phyloP scores from a whole-genome alignment of 108 stramenopile genomes.

The Stephanodiscus triporus region DNA sequence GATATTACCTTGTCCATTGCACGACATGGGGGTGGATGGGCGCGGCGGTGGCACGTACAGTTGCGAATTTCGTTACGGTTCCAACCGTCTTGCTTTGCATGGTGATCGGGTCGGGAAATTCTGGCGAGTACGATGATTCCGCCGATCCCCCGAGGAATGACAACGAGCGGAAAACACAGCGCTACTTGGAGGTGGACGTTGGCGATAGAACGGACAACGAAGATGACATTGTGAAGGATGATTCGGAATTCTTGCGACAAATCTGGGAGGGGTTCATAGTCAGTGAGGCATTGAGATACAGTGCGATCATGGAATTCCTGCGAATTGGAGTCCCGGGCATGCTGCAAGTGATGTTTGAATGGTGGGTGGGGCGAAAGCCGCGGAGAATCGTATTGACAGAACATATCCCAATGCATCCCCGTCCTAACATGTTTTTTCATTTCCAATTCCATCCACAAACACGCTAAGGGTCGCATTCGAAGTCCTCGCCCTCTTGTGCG shows the following conservation, averaged over 20 bases:
- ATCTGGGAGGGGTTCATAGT: constrained; percentile 38
- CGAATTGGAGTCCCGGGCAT: constrained; percentile 51
- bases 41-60: constrained; percentile 42
- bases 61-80: constrained; percentile 23
- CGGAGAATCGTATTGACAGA: background rate
- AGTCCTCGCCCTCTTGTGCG: constrained; percentile 45
- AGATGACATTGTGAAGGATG: constrained; percentile 16
- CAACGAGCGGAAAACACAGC: constrained; percentile 1
- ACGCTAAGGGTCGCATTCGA: constrained; percentile 42
- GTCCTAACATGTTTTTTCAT: background rate
- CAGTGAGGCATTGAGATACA: constrained; percentile 26
- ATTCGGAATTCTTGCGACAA: constrained; percentile 34
- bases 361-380: constrained; percentile 21
- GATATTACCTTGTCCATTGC: constrained; percentile 41
- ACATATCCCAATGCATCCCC: background rate
- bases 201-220: background rate
- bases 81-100: constrained; percentile 29
- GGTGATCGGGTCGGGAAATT: constrained; percentile 2
- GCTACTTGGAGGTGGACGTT: constrained; percentile 4
- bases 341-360: constrained; percentile 53
- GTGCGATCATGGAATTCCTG: constrained; percentile 42
- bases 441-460: background rate
- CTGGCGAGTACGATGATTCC: background rate
- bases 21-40: constrained; percentile 49
- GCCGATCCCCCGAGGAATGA: no score